Conservation (phyloP, 257 asterid species). For the Gynochthodes officinalis region DNA sequence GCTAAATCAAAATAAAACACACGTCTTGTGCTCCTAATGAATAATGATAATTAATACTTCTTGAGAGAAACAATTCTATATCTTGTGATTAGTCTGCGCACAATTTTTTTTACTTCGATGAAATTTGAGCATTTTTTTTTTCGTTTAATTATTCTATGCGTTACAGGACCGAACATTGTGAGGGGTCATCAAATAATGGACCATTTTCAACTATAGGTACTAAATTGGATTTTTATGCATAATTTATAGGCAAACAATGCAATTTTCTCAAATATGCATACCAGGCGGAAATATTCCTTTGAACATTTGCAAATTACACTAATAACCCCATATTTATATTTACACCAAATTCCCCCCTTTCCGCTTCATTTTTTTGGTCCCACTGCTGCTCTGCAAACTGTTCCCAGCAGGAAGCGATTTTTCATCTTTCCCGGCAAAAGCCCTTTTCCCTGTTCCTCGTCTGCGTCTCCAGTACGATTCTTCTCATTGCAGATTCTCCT, state of each 20-base stretch:
- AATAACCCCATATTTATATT: not conserved
- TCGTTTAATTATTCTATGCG: too few relatives aligned
- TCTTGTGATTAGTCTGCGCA: too few relatives aligned
- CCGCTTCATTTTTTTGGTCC: not conserved
- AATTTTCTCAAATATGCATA: too few relatives aligned
- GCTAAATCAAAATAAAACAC: not conserved
- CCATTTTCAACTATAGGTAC: too few relatives aligned
- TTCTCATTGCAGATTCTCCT: conserved; percentile 14
- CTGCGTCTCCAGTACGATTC: conserved; percentile 4
- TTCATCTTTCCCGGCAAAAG: conserved; percentile 23
- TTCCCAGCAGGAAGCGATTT: not conserved
- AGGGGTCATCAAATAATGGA: too few relatives aligned
- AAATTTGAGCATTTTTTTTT: too few relatives aligned
- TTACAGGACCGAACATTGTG: too few relatives aligned
- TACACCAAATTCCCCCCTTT: not conserved
- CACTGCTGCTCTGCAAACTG: not conserved
- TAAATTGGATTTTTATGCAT: too few relatives aligned
- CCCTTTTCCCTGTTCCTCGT: not conserved
- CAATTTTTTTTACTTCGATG: too few relatives aligned
- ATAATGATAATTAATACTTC: too few relatives aligned
- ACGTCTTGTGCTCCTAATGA: not conserved
- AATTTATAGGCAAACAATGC: too few relatives aligned
- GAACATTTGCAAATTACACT: not conserved
- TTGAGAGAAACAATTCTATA: too few relatives aligned
- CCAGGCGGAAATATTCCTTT: not conserved